Evolutionary conservation across 176 grass and related monocot genomes (phyloP).

Genomic region (Pharus latifolius): DNA sequence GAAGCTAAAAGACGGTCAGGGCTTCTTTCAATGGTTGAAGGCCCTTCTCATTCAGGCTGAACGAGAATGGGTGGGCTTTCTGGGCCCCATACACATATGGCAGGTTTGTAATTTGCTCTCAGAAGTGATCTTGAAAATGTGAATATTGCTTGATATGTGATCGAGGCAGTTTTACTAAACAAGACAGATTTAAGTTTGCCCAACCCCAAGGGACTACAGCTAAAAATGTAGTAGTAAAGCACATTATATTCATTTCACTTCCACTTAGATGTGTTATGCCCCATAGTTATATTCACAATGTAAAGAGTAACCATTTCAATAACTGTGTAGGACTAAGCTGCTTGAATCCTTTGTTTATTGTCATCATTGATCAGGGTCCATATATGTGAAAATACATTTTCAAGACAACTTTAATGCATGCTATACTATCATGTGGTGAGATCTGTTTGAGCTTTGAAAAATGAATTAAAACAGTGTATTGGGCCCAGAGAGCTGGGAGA

Average conservation of each 20-base stretch:
- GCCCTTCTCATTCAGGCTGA: constrained; percentile 62
- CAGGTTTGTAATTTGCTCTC: constrained; percentile 44
- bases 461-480: background rate
- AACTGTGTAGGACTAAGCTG: too few relatives aligned
- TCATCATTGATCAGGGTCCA: background rate
- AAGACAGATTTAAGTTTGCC: background rate
- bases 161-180: background rate
- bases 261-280: too few relatives aligned
- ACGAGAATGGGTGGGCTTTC: constrained; percentile 81
- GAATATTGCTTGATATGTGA: background rate
- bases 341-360: background rate
- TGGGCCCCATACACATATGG: constrained; percentile 95
- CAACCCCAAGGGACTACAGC: too few relatives aligned
- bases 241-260: too few relatives aligned
- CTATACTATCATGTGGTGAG: background rate
- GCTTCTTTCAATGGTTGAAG: constrained; percentile 62
- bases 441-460: background rate
- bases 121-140: background rate
- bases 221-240: too few relatives aligned
- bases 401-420: background rate
- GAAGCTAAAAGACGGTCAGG: constrained; percentile 45
- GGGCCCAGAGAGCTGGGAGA: background rate
- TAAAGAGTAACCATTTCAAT: background rate
- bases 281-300: background rate
- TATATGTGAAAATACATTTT: background rate